Evolutionary conservation across 1,284 basidiomycete genomes (phyloP).

Genomic region (Coriolopsis trogii): DNA sequence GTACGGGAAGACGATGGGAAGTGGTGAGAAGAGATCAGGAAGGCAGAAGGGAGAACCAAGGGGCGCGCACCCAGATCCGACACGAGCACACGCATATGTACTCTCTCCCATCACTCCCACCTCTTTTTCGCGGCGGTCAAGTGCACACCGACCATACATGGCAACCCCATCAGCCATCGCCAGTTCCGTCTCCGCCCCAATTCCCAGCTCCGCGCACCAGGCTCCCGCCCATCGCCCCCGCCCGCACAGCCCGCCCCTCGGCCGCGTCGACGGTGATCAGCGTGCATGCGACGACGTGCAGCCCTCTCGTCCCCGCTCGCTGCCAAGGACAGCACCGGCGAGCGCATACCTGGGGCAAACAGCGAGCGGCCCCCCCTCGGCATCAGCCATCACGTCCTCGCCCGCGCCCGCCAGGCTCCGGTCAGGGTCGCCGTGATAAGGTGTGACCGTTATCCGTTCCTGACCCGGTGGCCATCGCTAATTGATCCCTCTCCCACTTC

Average conservation of each 20-base stretch:
- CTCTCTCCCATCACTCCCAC: constrained; percentile 15
- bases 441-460: constrained; percentile 25
- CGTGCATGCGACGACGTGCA: not conserved
- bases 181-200: constrained; percentile 13
- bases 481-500: constrained; percentile 4
- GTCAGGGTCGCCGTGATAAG: constrained; percentile 29
- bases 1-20: constrained; percentile 26
- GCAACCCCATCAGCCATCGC: constrained; percentile 16
- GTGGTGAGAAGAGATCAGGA: constrained; percentile 25
- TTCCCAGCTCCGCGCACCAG: constrained; percentile 20
- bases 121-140: constrained; percentile 18
- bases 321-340: not conserved
- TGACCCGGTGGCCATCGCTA: constrained; percentile 14
- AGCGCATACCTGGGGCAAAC: no score
- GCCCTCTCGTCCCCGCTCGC: no score
- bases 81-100: constrained; percentile 22
- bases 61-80: constrained; percentile 20
- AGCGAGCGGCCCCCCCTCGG: no score
- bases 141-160: constrained; percentile 11
- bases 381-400: constrained; percentile 16
- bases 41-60: constrained; percentile 18
- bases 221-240: not conserved
- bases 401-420: no score
- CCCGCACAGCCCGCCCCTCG: not conserved
- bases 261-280: not conserved